Evolutionary conservation across 2,329 filamentous ascomycete genomes (phyloP).

Genomic region (Microdochium trichocladiopsis): DNA sequence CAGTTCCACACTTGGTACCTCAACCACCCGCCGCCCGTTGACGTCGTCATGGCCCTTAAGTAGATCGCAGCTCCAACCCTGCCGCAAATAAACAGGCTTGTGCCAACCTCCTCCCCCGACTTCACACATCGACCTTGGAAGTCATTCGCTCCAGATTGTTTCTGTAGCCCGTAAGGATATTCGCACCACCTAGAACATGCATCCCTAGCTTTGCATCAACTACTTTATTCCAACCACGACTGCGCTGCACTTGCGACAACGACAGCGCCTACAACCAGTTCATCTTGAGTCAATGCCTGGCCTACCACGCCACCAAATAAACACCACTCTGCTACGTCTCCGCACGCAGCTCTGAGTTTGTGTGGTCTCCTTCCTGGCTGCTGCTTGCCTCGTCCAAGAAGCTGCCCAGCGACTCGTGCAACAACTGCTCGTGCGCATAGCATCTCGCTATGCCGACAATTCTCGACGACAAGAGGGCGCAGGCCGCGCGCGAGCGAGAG

Average conservation of each 20-base stretch:
- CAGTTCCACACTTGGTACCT: no score
- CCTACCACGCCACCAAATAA: not conserved
- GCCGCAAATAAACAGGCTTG: not conserved
- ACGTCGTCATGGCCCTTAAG: not conserved
- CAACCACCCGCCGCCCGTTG: not conserved
- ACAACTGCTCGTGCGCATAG: no score
- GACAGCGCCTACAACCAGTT: not conserved
- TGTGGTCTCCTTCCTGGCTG: not conserved
- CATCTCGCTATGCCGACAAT: not conserved
- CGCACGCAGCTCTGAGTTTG: not conserved
- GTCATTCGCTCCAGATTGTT: no score
- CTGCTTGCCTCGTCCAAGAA: not conserved
- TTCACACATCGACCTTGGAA: no score
- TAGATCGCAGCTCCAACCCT: not conserved
- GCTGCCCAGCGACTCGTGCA: not conserved
- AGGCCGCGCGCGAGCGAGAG: not conserved
- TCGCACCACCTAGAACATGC: no score
- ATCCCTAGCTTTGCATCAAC: not conserved
- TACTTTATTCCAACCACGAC: not conserved
- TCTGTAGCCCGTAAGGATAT: no score
- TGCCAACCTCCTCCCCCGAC: not conserved
- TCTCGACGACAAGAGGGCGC: constrained; percentile 5
- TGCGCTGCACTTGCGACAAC: no score
- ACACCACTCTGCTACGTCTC: not conserved
- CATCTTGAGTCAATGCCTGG: not conserved